Evolutionary conservation across 1,284 basidiomycete species (phyloP), one percentile per base, ranked within the genome.

Genomic region (Amylostereum chailletii): DNA sequence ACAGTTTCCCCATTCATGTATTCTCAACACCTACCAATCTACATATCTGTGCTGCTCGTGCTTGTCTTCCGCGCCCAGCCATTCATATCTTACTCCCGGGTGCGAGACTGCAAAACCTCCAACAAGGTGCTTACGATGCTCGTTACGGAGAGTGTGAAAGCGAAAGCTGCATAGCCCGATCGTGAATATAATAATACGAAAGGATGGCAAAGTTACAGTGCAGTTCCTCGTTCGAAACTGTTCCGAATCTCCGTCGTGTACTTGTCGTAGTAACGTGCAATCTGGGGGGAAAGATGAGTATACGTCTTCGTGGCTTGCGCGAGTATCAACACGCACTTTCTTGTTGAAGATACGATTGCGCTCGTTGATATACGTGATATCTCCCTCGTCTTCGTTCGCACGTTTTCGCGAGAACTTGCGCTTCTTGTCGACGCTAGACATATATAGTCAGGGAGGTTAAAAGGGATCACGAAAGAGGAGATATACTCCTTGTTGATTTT

Each of bases 361-460:
- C 66, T 97, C 92, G 75, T 99, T 99, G 81, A 99, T 99, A 65
- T 99, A 99, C 9, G 93, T 98, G 66, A 99, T 90, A 58, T 97
- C 93, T 49, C 89, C 93, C 55, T 95, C 87, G 47, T 89, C 86
- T 60, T 97, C 93, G 69, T 95, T 94, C 63, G 75, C 73, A 52
- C 93, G 79, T 67, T 92, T 90, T 56, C 94, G 75, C 36, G 87
- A 90, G 69, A 91, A 86, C 62, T 90, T 94, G 62, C 81, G 76
- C 63, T 89, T 85, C 71, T 90, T 89, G 69, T 92, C 89, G 55
- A 92, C 79, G 58, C 90, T 94, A 56, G 31, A 45, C 2, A 42
- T 46, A 42, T 46, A 37, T 7, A 11, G 11, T 27, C 2, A 7
- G 40, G 49, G n/a, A 37, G 34, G 31, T 19, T 27, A 8, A 47